Percentiles rank a stretch among this genome's conserved stretches.
Conservation (phyloP, 2,329 filamentous ascomycete species). For the Talaromyces sp. region DNA sequence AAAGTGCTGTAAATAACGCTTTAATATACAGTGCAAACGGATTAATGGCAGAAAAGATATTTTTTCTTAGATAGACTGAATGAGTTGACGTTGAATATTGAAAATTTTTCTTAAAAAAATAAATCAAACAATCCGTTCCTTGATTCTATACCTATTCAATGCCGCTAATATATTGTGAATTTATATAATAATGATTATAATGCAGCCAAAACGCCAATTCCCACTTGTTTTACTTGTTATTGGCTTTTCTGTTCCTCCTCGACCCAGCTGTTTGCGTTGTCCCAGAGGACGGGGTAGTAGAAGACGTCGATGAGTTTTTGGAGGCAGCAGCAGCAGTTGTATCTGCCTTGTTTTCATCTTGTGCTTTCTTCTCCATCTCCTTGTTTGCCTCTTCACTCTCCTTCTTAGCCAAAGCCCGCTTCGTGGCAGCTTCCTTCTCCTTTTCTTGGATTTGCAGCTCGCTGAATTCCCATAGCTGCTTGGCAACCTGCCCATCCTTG, state of each 20-base stretch:
- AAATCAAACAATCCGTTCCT: not conserved
- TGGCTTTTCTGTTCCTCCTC: slow-evolving; percentile 16
- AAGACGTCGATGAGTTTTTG: not conserved
- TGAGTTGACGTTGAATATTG: not conserved
- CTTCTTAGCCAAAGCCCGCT: slow-evolving; percentile 55
- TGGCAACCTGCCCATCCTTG: slow-evolving; percentile 70
- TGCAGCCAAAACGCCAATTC: not conserved
- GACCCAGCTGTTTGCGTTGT: slow-evolving; percentile 2
- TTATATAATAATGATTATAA: not conserved
- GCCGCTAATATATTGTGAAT: not conserved
- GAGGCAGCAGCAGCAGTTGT: not conserved
- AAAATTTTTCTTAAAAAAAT: not conserved
- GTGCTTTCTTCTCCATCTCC: not conserved
- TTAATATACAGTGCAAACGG: not conserved
- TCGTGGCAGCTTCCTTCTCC: slow-evolving; percentile 72
- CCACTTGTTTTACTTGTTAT: not conserved
- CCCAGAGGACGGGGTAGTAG: not conserved
- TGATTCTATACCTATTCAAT: not conserved
- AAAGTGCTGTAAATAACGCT: not conserved
- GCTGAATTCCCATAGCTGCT: slow-evolving; percentile 84
- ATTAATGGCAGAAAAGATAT: not conserved
- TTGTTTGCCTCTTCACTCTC: slow-evolving; percentile 22
- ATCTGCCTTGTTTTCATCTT: not conserved
- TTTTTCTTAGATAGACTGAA: slow-evolving; percentile 2
- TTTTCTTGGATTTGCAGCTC: slow-evolving; percentile 75